A percentile compares a stretch with the other conserved stretches of the same genome.
Conservation (phyloP, 495 filamentous ascomycete species). For the Hyaloscypha bicolor region DNA sequence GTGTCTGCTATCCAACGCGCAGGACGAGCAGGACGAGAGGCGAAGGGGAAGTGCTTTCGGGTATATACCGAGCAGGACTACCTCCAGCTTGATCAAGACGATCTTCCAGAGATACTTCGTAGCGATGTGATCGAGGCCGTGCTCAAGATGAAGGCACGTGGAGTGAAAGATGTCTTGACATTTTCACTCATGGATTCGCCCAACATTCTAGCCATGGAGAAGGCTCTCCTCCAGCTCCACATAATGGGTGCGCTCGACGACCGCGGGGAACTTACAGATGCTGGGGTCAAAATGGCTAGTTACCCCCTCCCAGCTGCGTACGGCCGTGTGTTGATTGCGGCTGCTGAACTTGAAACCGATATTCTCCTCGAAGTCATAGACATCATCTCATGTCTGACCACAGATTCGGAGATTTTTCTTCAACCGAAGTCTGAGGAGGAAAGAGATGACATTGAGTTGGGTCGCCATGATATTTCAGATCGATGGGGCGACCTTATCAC, state of each 20-base stretch:
- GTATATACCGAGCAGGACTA: slow-evolving; percentile 88
- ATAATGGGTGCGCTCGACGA: slow-evolving; percentile 76
- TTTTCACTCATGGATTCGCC: slow-evolving; percentile 90
- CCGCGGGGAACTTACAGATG: slow-evolving; percentile 69
- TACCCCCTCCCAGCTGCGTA: slow-evolving; percentile 83
- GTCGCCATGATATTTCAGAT: slow-evolving; percentile 71
- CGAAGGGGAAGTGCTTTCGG: slow-evolving; percentile 83
- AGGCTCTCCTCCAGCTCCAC: slow-evolving; percentile 79
- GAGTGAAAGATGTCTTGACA: slow-evolving; percentile 75
- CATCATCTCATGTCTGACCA: slow-evolving; percentile 84
- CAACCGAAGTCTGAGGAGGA: slow-evolving; percentile 80
- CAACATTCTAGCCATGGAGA: slow-evolving; percentile 73
- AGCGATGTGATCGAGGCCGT: slow-evolving; percentile 84
- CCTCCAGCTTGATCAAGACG: slow-evolving; percentile 65
- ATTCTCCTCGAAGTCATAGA: slow-evolving; percentile 87
- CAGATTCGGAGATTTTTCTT: slow-evolving; percentile 83
- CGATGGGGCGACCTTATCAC: slow-evolving; percentile 92
- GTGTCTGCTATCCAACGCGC: slow-evolving; percentile 90
- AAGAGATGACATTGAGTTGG: slow-evolving; percentile 72
- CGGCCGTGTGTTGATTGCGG: slow-evolving; percentile 80
- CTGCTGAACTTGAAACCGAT: slow-evolving; percentile 64
- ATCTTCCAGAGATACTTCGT: slow-evolving; percentile 86
- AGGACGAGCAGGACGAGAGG: slow-evolving; percentile 93
- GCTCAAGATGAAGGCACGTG: slow-evolving; percentile 93
- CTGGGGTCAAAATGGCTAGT: slow-evolving; percentile 75